Conservation (phyloP, 176 grass and related monocot species). For the Tuctoria greenei region DNA sequence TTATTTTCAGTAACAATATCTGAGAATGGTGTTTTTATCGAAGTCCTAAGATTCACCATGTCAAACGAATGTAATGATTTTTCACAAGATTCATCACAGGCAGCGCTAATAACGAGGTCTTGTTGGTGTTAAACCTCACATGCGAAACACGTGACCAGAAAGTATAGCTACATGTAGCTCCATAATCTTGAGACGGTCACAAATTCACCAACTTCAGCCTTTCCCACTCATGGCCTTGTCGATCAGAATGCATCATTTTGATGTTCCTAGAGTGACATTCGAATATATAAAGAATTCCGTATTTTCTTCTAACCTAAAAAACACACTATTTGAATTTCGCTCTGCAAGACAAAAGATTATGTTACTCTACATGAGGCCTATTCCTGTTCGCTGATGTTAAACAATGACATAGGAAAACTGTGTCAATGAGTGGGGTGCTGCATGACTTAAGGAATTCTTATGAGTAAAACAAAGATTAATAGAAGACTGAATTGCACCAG, state of each 20-base stretch:
- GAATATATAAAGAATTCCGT: neutral
- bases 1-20: neutral
- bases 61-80: neutral
- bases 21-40: neutral
- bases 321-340: neutral
- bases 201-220: neutral
- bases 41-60: neutral
- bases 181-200: neutral
- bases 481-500: too few relatives aligned
- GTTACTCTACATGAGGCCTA: neutral
- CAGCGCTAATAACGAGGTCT: neutral
- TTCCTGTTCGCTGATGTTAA: neutral
- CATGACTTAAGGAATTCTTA: neutral
- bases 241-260: constrained; percentile 20
- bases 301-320: neutral
- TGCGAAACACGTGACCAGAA: constrained; percentile 1
- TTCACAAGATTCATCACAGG: neutral
- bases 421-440: neutral
- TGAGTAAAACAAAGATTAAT: neutral
- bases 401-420: neutral
- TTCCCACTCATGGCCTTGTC: neutral
- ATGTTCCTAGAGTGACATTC: constrained; percentile 13
- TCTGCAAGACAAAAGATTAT: neutral
- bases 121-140: constrained; percentile 2
- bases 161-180: constrained; percentile 2